phyloP scores from a whole-genome alignment of 192 early-diverging fungal genomes.

The Coemansia sp. region DNA sequence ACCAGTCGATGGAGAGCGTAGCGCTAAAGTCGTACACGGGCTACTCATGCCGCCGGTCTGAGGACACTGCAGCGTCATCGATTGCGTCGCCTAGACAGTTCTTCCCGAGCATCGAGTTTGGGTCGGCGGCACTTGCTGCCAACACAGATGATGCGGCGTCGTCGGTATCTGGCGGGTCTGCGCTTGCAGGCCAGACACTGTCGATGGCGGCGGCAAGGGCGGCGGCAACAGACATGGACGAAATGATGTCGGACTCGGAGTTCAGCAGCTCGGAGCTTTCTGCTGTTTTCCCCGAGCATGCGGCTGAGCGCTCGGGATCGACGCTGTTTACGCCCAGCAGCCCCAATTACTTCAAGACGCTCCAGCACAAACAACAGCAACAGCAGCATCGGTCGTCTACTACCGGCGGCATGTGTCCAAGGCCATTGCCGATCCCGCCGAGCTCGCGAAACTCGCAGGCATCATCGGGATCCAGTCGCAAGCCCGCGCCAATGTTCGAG shows the following conservation, averaged over 20 bases:
- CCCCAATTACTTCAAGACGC: constrained; percentile 8
- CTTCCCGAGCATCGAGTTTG: constrained; percentile 35
- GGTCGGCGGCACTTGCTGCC: constrained; percentile 32
- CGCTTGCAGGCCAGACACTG: constrained; percentile 12
- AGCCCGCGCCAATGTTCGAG: constrained; percentile 46
- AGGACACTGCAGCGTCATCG: constrained; percentile 15
- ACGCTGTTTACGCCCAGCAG: constrained; percentile 23
- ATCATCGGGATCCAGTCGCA: constrained; percentile 15
- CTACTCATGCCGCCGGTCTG: constrained; percentile 28
- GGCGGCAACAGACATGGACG: neutral
- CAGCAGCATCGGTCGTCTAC: neutral
- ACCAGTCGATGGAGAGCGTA: constrained; percentile 18
- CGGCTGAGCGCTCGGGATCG: constrained; percentile 27
- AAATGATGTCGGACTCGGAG: constrained; percentile 27
- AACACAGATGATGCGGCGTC: constrained; percentile 14
- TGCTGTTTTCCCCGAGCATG: constrained; percentile 28
- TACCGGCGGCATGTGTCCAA: constrained; percentile 10
- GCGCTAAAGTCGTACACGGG: constrained; percentile 19
- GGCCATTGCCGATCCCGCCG: constrained; percentile 36
- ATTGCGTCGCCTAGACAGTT: constrained; percentile 5
- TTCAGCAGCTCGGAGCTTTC: constrained; percentile 22
- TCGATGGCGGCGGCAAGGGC: constrained; percentile 4
- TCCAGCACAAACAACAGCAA: constrained; percentile 10
- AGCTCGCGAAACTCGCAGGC: constrained; percentile 9
- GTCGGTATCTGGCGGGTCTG: constrained; percentile 21